These are phyloP conservation scores for Erythrophleum fordii DNA, from an alignment of 306 rosid species.

Conservation along the genomic window DNA sequence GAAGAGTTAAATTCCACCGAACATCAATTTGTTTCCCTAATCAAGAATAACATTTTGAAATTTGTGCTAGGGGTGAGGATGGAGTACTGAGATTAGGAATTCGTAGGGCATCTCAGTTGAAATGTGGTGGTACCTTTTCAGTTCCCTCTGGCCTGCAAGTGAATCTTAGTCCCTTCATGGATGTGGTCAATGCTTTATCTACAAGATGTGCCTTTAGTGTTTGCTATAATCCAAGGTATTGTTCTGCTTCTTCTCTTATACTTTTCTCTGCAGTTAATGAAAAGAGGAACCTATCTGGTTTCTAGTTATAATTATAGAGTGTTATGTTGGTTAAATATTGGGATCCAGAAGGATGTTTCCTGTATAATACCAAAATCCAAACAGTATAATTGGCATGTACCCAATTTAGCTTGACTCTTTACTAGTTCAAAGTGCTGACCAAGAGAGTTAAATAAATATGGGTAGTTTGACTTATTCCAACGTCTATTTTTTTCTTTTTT, in stretches of 20 bases:
- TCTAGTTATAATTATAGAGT: background rate
- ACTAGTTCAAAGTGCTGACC: background rate
- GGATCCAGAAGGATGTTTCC: background rate
- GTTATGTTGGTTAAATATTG: constrained; percentile 6
- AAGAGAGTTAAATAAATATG: constrained; percentile 13
- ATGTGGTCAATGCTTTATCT: constrained; percentile 73
- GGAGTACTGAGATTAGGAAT: constrained; percentile 92
- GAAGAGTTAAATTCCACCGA: background rate
- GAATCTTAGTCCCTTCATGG: constrained; percentile 56
- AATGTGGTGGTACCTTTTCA: constrained; percentile 58
- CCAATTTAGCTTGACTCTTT: background rate
- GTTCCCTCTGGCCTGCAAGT: constrained; percentile 59
- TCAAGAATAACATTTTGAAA: background rate
- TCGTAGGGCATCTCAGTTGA: constrained; percentile 84
- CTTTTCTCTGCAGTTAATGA: background rate
- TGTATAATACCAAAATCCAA: background rate
- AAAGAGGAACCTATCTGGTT: background rate
- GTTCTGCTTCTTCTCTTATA: background rate
- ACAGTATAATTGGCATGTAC: background rate
- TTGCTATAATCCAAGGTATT: constrained; percentile 88
- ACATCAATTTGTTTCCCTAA: background rate
- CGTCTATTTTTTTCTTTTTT: too few relatives aligned
- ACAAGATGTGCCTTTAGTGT: constrained; percentile 64
- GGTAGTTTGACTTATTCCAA: too few relatives aligned
- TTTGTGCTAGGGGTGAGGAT: constrained; percentile 75